phyloP scores from a whole-genome alignment of 2,329 filamentous ascomycete genomes.

The Ceratocystiopsis minuta region DNA sequence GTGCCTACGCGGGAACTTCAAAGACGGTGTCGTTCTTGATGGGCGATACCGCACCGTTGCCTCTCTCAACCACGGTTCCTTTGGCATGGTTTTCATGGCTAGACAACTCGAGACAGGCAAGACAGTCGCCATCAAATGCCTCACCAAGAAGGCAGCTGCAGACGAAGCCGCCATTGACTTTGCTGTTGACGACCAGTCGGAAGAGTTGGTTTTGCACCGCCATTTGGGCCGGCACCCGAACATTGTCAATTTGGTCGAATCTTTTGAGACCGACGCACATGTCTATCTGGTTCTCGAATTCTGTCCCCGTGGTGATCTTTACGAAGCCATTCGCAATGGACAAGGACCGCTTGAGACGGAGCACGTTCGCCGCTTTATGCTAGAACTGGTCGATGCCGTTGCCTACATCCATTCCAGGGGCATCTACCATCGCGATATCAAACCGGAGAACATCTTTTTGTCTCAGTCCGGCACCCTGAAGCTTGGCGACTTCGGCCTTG shows the following conservation, averaged over 20 bases:
- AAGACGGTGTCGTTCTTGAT: slow-evolving; percentile 61
- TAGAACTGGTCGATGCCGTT: slow-evolving; percentile 78
- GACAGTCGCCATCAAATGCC: slow-evolving; percentile 85
- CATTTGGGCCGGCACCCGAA: slow-evolving; percentile 67
- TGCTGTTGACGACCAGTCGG: slow-evolving; percentile 64
- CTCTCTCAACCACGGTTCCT: slow-evolving; percentile 94
- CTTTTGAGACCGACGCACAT: slow-evolving; percentile 84
- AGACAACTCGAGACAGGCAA: slow-evolving; percentile 60
- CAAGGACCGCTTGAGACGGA: slow-evolving; percentile 85
- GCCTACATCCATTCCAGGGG: slow-evolving; percentile 81
- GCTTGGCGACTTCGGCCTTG: slow-evolving; percentile 88
- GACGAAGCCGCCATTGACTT: slow-evolving; percentile 43
- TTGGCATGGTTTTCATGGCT: slow-evolving; percentile 95
- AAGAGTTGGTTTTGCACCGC: slow-evolving; percentile 64
- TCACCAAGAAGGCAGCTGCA: slow-evolving; percentile 62
- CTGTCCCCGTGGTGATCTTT: slow-evolving; percentile 86
- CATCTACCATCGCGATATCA: slow-evolving; percentile 94
- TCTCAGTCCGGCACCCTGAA: slow-evolving; percentile 78
- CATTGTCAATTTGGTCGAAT: slow-evolving; percentile 80
- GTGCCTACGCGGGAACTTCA: slow-evolving; percentile 71
- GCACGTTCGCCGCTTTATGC: slow-evolving; percentile 93
- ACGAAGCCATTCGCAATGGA: slow-evolving; percentile 84
- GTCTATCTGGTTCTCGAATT: slow-evolving; percentile 88
- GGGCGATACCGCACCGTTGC: slow-evolving; percentile 83
- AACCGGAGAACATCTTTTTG: slow-evolving; percentile 97